phyloP scores from a whole-genome alignment of 495 filamentous ascomycete genomes.

The Trichoderma asperelloides region DNA sequence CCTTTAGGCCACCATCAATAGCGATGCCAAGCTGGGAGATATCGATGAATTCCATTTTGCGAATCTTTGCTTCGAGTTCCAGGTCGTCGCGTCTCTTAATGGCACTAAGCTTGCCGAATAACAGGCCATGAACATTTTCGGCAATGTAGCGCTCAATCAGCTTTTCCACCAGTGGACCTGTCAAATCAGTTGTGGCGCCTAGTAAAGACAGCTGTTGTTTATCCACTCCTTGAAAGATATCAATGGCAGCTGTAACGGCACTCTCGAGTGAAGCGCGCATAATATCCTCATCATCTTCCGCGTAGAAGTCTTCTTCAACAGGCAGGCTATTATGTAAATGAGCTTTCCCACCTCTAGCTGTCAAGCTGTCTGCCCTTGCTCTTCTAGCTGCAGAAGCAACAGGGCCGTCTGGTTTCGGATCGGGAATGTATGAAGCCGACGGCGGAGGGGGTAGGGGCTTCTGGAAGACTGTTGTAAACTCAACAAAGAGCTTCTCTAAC shows the following conservation, averaged over 20 bases:
- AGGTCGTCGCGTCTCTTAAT: slow-evolving; percentile 73
- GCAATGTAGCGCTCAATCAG: slow-evolving; percentile 92
- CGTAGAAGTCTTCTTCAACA: slow-evolving; percentile 34
- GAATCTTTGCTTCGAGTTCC: slow-evolving; percentile 84
- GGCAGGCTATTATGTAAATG: slow-evolving; percentile 9
- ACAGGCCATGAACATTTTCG: slow-evolving; percentile 82
- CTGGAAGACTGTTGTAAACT: slow-evolving; percentile 78
- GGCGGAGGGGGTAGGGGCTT: slow-evolving; percentile 74
- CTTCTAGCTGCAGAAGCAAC: slow-evolving; percentile 42
- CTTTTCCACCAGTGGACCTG: slow-evolving; percentile 82
- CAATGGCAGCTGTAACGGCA: slow-evolving; percentile 86
- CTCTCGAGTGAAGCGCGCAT: slow-evolving; percentile 83
- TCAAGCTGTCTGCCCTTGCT: slow-evolving; percentile 36
- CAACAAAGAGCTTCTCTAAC: slow-evolving; percentile 79
- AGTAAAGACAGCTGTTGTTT: slow-evolving; percentile 90
- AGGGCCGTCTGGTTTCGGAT: slow-evolving; percentile 40
- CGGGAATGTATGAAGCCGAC: slow-evolving; percentile 46
- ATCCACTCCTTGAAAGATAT: slow-evolving; percentile 90
- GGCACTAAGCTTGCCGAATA: slow-evolving; percentile 71
- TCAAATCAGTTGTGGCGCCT: slow-evolving; percentile 87
- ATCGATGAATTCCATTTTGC: slow-evolving; percentile 88
- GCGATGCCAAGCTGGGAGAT: slow-evolving; percentile 87
- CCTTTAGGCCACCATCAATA: slow-evolving; percentile 61
- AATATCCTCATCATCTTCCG: slow-evolving; percentile 78
- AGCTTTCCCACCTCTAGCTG: neutral